These are phyloP conservation scores for Protomyces macrosporus DNA, from an alignment of 1,139 yeast genomes.

Conservation along the genomic window DNA sequence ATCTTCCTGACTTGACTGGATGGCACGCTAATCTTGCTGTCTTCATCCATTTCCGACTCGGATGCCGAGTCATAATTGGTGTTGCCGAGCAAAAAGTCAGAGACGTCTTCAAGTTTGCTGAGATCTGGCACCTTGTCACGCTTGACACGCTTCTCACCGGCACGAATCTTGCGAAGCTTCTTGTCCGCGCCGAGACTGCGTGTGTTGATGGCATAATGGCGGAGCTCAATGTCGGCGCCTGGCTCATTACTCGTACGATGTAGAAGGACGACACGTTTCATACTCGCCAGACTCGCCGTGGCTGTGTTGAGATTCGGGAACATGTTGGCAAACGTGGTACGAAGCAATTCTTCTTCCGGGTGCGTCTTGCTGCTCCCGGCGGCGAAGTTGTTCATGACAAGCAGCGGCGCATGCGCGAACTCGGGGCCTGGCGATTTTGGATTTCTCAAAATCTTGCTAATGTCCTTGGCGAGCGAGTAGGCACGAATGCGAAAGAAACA, in stretches of 20 bases:
- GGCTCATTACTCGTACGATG: constrained; percentile 55
- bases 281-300: constrained; percentile 63
- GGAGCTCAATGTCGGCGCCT: constrained; percentile 68
- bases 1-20: constrained; percentile 33
- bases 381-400: constrained; percentile 84
- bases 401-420: constrained; percentile 72
- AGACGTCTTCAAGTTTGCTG: constrained; percentile 61
- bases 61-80: constrained; percentile 74
- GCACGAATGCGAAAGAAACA: constrained; percentile 70
- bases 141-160: constrained; percentile 38
- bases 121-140: constrained; percentile 67
- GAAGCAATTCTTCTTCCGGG: constrained; percentile 60
- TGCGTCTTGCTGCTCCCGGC: constrained; percentile 36
- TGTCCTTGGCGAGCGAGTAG: constrained; percentile 80
- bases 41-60: constrained; percentile 89
- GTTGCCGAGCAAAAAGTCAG: constrained; percentile 80
- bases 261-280: constrained; percentile 79
- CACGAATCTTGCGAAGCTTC: constrained; percentile 70
- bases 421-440: constrained; percentile 66
- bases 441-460: constrained; percentile 57
- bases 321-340: constrained; percentile 90
- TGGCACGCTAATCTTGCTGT: constrained; percentile 74
- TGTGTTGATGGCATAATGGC: constrained; percentile 89
- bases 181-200: constrained; percentile 78
- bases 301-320: constrained; percentile 90